A percentile compares a stretch with the other conserved stretches of the same genome.
Conservation (phyloP, 23 red algal species). For the Gracilariopsis chorda region DNA sequence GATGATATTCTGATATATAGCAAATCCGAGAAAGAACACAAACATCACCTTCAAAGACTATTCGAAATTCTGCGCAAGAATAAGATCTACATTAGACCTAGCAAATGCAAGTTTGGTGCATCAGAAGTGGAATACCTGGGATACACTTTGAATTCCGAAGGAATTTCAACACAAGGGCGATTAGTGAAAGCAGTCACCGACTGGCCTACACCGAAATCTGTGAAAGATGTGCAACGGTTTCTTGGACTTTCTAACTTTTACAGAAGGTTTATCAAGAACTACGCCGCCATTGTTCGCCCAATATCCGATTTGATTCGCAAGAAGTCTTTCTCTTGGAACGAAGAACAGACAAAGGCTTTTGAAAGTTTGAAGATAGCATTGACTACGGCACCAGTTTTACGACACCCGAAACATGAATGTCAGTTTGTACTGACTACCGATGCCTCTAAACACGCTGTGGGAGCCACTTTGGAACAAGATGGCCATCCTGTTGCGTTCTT, state of each 20-base stretch:
- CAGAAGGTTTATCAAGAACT: conserved; percentile 2
- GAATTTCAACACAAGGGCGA: not conserved
- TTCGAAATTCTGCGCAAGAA: not conserved
- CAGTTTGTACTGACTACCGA: too few species aligned
- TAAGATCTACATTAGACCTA: not conserved
- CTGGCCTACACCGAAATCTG: not conserved
- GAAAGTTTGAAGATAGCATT: too few species aligned
- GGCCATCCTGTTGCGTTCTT: too few species aligned
- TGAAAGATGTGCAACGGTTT: not conserved
- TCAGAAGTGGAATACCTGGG: not conserved
- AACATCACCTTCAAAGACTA: not conserved
- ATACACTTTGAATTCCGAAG: not conserved
- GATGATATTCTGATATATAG: conserved; percentile 15
- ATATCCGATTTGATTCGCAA: too few species aligned
- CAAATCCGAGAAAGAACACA: not conserved
- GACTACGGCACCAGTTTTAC: too few species aligned
- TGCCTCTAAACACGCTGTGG: too few species aligned
- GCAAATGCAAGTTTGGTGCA: not conserved
- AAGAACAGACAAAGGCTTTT: too few species aligned
- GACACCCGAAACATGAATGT: too few species aligned
- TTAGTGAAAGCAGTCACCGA: not conserved
- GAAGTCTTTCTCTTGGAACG: too few species aligned
- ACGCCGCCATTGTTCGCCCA: not conserved
- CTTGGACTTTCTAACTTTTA: conserved; percentile 8
- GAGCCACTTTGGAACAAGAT: too few species aligned